These are phyloP conservation scores for Phoma sp. DNA, from an alignment of 2,329 filamentous ascomycete genomes.

Conservation along the genomic window DNA sequence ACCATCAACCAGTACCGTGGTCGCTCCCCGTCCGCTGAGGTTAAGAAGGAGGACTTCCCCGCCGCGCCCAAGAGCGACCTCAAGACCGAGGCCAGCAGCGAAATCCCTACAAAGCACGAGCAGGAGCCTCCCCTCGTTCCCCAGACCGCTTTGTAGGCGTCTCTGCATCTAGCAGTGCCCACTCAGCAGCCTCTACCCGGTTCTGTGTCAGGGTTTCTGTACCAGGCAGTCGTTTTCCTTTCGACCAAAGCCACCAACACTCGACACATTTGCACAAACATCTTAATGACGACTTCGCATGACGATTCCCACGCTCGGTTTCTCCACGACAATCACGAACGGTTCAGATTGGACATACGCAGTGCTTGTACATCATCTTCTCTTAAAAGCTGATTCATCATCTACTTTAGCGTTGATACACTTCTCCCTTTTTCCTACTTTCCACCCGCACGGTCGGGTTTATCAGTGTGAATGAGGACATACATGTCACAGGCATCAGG, in stretches of 20 bases:
- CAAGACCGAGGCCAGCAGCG: constrained; percentile 11
- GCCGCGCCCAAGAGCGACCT: constrained; percentile 36
- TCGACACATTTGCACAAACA: constrained; percentile 19
- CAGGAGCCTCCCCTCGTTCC: constrained; percentile 28
- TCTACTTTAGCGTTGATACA: constrained; percentile 32
- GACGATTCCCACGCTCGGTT: constrained; percentile 28
- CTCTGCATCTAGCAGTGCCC: neutral
- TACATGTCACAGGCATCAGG: constrained; percentile 12
- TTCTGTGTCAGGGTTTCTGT: neutral
- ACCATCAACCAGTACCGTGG: constrained; percentile 49
- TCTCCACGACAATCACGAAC: constrained; percentile 28
- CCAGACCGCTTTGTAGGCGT: constrained; percentile 38
- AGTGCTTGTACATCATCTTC: constrained; percentile 32
- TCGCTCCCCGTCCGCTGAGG: constrained; percentile 46
- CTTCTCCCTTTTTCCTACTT: constrained; percentile 23
- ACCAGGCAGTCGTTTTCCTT: neutral
- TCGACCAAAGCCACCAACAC: neutral
- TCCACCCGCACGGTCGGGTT: neutral
- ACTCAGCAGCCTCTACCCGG: neutral
- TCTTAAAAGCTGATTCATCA: constrained; percentile 35
- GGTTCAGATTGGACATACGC: constrained; percentile 37
- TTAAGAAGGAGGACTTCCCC: constrained; percentile 44
- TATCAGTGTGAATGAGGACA: constrained; percentile 1
- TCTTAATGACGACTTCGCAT: constrained; percentile 31
- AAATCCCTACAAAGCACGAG: constrained; percentile 25